Percentiles rank a stretch among this genome's conserved stretches.
These are phyloP conservation scores for Exophiala phaeomuriformis DNA, from an alignment of 2,329 filamentous ascomycete species.

Conservation along the genomic window DNA sequence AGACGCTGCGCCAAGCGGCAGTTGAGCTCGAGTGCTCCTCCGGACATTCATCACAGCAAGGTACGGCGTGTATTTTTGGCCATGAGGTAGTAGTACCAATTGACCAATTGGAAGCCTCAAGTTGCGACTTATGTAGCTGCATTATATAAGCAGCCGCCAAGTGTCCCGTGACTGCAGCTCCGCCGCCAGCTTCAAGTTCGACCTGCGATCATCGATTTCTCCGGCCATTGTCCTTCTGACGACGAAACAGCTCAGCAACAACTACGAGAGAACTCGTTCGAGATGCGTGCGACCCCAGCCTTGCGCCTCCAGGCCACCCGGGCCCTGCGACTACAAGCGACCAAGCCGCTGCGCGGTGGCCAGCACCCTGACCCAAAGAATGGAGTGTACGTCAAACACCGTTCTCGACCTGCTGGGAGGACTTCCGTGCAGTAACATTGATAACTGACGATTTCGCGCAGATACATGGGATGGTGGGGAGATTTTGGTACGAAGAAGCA, in stretches of 20 bases:
- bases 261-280: slow-evolving; percentile 2
- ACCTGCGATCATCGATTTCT: slow-evolving; percentile 7
- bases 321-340: slow-evolving; percentile 24
- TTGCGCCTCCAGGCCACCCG: slow-evolving; percentile 24
- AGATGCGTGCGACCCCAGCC: slow-evolving; percentile 24
- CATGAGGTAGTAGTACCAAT: not conserved
- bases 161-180: slow-evolving; percentile 3
- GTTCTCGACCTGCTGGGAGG: not conserved
- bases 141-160: not conserved
- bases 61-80: no score
- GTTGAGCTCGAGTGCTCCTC: not conserved
- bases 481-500: slow-evolving; percentile 53
- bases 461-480: slow-evolving; percentile 70
- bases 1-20: not conserved
- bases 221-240: not conserved
- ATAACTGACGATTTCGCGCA: slow-evolving; percentile 36
- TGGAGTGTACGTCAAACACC: slow-evolving; percentile 32
- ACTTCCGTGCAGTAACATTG: not conserved
- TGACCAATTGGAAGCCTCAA: not conserved
- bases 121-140: not conserved
- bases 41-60: not conserved
- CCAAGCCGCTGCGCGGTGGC: slow-evolving; percentile 21
- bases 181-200: slow-evolving; percentile 1
- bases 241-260: not conserved
- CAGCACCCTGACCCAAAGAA: slow-evolving; percentile 37